Conservation (phyloP, 768 basidiomycete species). For the Piloderma croceum region DNA sequence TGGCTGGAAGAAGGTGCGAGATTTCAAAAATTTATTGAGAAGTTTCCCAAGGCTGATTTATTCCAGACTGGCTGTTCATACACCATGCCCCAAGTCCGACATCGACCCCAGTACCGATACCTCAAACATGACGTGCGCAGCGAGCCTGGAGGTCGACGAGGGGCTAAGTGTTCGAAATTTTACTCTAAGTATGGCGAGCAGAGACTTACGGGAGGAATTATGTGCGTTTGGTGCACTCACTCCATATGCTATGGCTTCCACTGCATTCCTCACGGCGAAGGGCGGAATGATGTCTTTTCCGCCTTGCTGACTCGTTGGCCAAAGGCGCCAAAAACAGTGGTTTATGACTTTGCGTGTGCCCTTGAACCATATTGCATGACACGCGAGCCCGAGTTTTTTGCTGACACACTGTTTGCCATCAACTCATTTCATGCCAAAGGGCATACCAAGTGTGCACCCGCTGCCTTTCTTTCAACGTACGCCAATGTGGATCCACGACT, state of each 20-base stretch:
- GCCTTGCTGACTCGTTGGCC: conserved; percentile 24
- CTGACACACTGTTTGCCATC: conserved; percentile 28
- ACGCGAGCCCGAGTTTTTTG: conserved; percentile 25
- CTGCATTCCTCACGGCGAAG: conserved; percentile 19
- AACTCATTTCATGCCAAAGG: conserved; percentile 30
- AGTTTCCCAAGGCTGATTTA: neutral
- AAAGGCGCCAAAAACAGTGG: conserved; percentile 21
- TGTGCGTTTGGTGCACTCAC: conserved; percentile 9
- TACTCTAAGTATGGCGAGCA: conserved; percentile 11
- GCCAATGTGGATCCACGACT: conserved; percentile 22
- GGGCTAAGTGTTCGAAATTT: conserved; percentile 17
- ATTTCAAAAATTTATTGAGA: too few relatives aligned
- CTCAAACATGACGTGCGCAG: conserved; percentile 18
- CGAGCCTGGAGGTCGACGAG: conserved; percentile 7
- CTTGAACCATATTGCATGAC: conserved; percentile 23
- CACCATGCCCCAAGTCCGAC: conserved; percentile 24
- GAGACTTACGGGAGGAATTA: conserved; percentile 4
- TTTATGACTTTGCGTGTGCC: conserved; percentile 31
- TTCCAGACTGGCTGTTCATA: conserved; percentile 28
- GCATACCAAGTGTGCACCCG: conserved; percentile 28
- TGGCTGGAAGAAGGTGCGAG: too few relatives aligned
- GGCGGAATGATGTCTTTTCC: conserved; percentile 23
- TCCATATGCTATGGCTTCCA: conserved; percentile 16
- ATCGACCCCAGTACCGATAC: conserved; percentile 22
- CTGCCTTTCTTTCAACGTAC: conserved; percentile 26